Percentiles rank a stretch among this genome's conserved stretches.
Conservation (phyloP, 176 grass and related monocot genomes). For the Alopecurus myosuroides region DNA sequence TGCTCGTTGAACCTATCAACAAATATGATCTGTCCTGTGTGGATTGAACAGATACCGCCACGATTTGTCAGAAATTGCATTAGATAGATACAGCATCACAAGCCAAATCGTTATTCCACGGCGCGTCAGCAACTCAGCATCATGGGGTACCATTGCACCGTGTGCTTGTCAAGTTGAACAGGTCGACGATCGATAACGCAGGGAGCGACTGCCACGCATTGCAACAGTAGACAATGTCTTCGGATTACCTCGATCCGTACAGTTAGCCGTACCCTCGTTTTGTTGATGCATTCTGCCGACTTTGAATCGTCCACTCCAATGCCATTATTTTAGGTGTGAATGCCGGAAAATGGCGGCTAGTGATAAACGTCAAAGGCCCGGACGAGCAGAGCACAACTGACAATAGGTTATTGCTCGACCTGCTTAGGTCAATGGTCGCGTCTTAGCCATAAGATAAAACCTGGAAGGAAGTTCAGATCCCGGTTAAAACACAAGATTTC, state of each 20-base stretch:
- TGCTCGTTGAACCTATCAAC: not conserved
- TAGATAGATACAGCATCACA: not conserved
- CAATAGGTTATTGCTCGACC: not conserved
- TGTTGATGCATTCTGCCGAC: not conserved
- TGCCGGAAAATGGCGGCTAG: not conserved
- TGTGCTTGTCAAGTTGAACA: not conserved
- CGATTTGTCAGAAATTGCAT: not conserved
- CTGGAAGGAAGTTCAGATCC: not conserved
- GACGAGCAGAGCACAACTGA: not conserved
- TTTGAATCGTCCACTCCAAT: not conserved
- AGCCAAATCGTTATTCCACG: not conserved
- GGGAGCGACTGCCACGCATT: not conserved
- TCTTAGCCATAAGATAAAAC: not conserved
- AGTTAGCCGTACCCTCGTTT: not conserved
- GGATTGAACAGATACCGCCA: not conserved
- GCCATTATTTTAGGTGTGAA: not conserved
- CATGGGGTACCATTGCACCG: not conserved
- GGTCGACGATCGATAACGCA: not conserved
- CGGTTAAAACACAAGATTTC: not conserved
- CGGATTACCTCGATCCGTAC: conserved; percentile 11
- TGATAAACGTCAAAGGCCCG: not conserved
- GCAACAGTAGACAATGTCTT: not conserved
- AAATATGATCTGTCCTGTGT: not conserved
- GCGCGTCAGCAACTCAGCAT: not conserved
- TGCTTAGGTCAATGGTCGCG: not conserved